Evolutionary conservation across 345 rosid species (phyloP).

Genomic region (Microcos paniculata): DNA sequence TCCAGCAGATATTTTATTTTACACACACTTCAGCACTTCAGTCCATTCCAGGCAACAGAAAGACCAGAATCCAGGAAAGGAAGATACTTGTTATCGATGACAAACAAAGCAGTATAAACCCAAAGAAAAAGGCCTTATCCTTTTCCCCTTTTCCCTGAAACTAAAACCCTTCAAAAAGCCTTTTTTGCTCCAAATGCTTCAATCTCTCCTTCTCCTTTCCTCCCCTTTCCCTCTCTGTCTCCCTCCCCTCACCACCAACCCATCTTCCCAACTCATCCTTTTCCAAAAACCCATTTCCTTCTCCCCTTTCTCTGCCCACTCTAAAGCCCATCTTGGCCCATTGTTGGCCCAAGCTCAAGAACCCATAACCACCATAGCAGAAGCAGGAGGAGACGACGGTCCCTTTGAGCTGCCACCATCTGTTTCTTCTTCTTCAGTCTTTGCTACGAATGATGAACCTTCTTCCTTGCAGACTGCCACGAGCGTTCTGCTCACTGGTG

Average conservation of each 20-base stretch:
- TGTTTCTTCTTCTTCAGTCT: slow-evolving; percentile 44
- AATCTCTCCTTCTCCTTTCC: slow-evolving; percentile 36
- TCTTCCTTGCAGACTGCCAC: slow-evolving; percentile 72
- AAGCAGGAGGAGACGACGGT: slow-evolving; percentile 48
- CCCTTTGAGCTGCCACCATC: slow-evolving; percentile 65
- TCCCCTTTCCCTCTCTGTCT: slow-evolving; percentile 20
- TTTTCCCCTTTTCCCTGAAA: background rate
- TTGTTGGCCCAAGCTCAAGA: slow-evolving; percentile 37
- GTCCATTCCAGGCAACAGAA: background rate
- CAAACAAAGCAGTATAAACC: background rate
- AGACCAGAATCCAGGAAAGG: background rate
- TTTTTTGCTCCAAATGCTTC: slow-evolving; percentile 34
- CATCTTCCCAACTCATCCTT: slow-evolving; percentile 14
- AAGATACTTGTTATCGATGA: no score
- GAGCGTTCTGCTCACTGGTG: slow-evolving; percentile 82
- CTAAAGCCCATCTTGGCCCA: slow-evolving; percentile 18
- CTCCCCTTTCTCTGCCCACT: slow-evolving; percentile 23
- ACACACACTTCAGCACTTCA: no score
- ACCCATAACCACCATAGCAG: slow-evolving; percentile 29
- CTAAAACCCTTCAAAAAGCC: background rate
- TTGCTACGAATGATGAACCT: slow-evolving; percentile 78
- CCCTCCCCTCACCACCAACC: slow-evolving; percentile 10
- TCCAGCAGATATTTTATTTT: slow-evolving; percentile 15
- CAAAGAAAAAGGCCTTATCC: background rate
- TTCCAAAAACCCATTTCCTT: slow-evolving; percentile 21